Evolutionary conservation across 352 stramenopile genomes (phyloP).

Genomic region (Phytophthora foliorum): DNA sequence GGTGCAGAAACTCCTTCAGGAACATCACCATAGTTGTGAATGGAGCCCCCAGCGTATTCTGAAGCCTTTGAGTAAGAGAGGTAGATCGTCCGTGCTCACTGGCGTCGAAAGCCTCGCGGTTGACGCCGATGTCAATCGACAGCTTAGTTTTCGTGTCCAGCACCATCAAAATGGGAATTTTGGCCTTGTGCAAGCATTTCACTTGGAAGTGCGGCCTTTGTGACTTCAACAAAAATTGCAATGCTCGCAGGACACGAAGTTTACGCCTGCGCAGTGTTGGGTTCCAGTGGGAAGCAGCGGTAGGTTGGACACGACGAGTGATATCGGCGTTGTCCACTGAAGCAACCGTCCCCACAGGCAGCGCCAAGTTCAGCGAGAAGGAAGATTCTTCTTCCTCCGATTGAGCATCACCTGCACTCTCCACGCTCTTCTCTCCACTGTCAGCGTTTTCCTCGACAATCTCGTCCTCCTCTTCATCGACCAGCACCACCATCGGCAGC

Average conservation of each 20-base stretch:
- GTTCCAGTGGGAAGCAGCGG: conserved; percentile 79
- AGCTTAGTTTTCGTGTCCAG: conserved; percentile 60
- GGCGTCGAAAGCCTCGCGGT: conserved; percentile 60
- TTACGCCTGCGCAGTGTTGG: conserved; percentile 67
- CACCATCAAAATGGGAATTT: conserved; percentile 82
- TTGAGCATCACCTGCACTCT: conserved; percentile 5
- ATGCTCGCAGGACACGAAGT: conserved; percentile 56
- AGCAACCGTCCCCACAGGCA: conserved; percentile 32
- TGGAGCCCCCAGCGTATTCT: conserved; percentile 46
- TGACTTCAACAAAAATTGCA: conserved; percentile 62
- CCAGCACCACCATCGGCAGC: conserved; percentile 20
- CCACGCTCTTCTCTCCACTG: not conserved
- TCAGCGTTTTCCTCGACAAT: not conserved
- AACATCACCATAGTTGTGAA: conserved; percentile 73
- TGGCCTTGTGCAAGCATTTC: conserved; percentile 77
- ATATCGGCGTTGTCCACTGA: conserved; percentile 38
- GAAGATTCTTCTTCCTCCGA: conserved; percentile 50
- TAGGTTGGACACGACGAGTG: conserved; percentile 38
- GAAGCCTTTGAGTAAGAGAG: conserved; percentile 58
- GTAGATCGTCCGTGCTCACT: conserved; percentile 79
- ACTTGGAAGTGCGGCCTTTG: conserved; percentile 66
- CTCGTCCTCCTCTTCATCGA: conserved; percentile 27
- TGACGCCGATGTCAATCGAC: conserved; percentile 72
- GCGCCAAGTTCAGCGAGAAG: conserved; percentile 74
- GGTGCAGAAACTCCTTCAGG: conserved; percentile 83